Evolutionary conservation across 2,329 filamentous ascomycete genomes (phyloP), one percentile per base, ranked within the genome.

Genomic region (Talaromyces piceae): DNA sequence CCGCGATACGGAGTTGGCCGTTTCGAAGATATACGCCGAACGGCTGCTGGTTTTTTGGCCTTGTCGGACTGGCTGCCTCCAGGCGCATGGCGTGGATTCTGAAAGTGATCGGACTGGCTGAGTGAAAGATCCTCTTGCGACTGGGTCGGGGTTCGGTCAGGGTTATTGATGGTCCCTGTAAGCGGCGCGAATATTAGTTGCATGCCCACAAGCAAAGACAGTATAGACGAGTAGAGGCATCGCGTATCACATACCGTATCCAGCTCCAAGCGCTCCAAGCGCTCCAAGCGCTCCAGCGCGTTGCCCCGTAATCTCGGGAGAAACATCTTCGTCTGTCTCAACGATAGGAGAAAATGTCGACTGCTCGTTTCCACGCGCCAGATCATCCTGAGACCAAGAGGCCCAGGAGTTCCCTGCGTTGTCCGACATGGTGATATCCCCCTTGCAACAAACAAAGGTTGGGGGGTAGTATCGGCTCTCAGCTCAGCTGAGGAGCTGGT

Each of bases 1-100:
- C 91, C 88, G 49, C 88, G 85, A 64, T 91, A 82, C 2, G 89
- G 90, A 37, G 82, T 82, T 61, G 82, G 77, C 47, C 73, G 68
- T 55, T 80, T 87, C 22, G 88, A 89, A 1, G 88, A 91, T 52
- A 84, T 77, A 55, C 89, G 84, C 59, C 88, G 84, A 52, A 80
- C 68, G 68, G 91, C 80, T 9, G 79, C 72, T 16, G 89, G 89
- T 66, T 91, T 94, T 65, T 81, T 83, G 12, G 83, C 76, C 57
- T 78, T 69, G 51, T 67, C 67, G 3, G 58, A 43, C 39, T 58
- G 57, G 30, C 68, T 60, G 22, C 60, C 59, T 62, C 74, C 61
- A 49, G 76, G 72, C 4, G 63, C 57, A 54, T 80, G 76, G 49
- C 73, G 71, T 12, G 73, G 59, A 26, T 67, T 58, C 33, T 68